phyloP scores from a whole-genome alignment of 2,329 filamentous ascomycete species.

The Thelonectria rubi region DNA sequence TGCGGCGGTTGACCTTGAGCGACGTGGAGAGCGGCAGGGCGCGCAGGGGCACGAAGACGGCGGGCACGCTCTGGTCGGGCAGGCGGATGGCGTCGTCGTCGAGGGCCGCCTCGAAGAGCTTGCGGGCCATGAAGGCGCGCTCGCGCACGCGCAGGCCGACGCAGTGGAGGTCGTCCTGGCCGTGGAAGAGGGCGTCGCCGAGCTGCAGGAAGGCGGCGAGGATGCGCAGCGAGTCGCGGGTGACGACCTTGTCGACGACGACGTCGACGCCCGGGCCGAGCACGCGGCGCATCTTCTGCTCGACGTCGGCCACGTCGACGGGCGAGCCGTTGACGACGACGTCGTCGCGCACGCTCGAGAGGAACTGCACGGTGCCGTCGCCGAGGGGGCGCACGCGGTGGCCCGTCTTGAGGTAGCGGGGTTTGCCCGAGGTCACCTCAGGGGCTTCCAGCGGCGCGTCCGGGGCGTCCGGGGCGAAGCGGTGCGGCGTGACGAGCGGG shows the following conservation, averaged over 20 bases:
- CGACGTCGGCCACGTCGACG: conserved; percentile 56
- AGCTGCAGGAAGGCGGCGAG: conserved; percentile 62
- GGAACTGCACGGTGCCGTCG: conserved; percentile 58
- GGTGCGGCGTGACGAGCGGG: conserved; percentile 47
- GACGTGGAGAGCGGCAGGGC: conserved; percentile 59
- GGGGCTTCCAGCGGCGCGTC: conserved; percentile 20
- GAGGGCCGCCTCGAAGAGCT: conserved; percentile 54
- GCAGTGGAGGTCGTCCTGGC: conserved; percentile 49
- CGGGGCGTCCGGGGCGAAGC: conserved; percentile 44
- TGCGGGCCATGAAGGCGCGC: conserved; percentile 54
- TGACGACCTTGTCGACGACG: conserved; percentile 58
- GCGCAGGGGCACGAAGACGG: conserved; percentile 58
- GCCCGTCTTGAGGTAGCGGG: conserved; percentile 59
- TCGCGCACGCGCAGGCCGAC: conserved; percentile 54
- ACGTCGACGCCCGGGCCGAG: conserved; percentile 59
- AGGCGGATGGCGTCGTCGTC: conserved; percentile 42
- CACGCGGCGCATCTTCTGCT: conserved; percentile 57
- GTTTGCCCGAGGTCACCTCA: conserved; percentile 38
- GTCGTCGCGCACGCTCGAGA: conserved; percentile 55
- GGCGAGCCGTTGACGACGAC: conserved; percentile 50
- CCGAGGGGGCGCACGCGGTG: conserved; percentile 60
- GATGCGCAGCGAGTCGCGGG: conserved; percentile 53
- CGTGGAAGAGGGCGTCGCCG: conserved; percentile 51
- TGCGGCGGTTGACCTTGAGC: conserved; percentile 60
- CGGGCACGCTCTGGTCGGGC: conserved; percentile 55